These are phyloP conservation scores for Phytopythium litorale DNA, from an alignment of 352 stramenopile genomes.

Conservation along the genomic window DNA sequence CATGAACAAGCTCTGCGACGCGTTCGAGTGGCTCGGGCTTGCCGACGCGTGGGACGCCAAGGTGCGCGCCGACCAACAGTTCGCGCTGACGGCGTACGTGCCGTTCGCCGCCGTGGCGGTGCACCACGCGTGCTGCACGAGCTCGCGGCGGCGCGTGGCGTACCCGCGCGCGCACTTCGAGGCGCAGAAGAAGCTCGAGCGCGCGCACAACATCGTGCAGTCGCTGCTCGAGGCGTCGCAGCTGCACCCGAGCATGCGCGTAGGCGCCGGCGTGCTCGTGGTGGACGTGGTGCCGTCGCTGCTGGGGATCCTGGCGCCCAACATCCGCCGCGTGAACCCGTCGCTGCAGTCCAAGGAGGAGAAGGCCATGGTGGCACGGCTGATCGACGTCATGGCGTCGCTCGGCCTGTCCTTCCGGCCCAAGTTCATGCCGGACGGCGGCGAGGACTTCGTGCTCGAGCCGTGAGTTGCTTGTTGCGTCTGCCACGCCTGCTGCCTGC, in stretches of 20 bases:
- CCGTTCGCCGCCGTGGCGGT: constrained; percentile 70
- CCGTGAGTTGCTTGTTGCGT: constrained; percentile 42
- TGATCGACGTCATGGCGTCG: constrained; percentile 78
- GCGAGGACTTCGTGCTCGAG: constrained; percentile 69
- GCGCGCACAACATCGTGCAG: constrained; percentile 61
- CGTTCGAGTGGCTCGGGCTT: constrained; percentile 83
- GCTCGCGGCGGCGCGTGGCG: constrained; percentile 60
- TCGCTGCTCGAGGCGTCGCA: constrained; percentile 60
- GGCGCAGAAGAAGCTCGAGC: constrained; percentile 48
- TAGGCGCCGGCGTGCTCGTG: constrained; percentile 52
- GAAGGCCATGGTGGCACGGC: constrained; percentile 53
- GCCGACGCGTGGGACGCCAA: constrained; percentile 67
- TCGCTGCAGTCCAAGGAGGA: constrained; percentile 62
- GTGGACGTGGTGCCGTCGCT: constrained; percentile 80
- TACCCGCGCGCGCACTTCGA: constrained; percentile 70
- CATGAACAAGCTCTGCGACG: constrained; percentile 76
- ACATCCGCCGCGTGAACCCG: constrained; percentile 53
- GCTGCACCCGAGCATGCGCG: constrained; percentile 51
- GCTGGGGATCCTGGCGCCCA: constrained; percentile 55
- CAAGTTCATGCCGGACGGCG: constrained; percentile 63
- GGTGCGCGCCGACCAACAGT: constrained; percentile 69
- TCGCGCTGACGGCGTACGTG: constrained; percentile 59
- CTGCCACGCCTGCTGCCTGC: background rate
- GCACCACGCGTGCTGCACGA: constrained; percentile 69
- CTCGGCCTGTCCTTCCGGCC: constrained; percentile 73